Base-by-base conservation (phyloP, 371 early-diverging fungal genomes). In the Mortierella sp. region DNA sequence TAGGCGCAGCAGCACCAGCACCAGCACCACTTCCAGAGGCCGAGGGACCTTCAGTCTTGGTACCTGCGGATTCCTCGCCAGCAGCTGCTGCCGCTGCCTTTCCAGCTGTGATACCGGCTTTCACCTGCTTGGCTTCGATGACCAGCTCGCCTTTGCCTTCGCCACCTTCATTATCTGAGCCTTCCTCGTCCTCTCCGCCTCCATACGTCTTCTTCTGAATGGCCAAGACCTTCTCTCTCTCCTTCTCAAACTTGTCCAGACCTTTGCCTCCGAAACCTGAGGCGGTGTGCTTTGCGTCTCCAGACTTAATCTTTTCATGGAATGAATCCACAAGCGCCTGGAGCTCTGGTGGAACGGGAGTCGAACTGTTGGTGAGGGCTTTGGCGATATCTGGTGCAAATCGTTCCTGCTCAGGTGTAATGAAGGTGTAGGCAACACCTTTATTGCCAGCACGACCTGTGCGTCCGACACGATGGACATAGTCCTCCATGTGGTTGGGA, bases 381-480 rank as follows among this genome's bases (percentile, higher is more conserved):
- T 95, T 94, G 64, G 94, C 89, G 41, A 99, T 93, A 78, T 98
- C 97, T 62, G 89, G 90, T 6, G 99, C 96, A 80, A 93, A 97
- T 31, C 92, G 84, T 49, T 95, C 97, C 75, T 99, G 97, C 42
- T 95, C 94, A 0, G 95, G 94, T 0, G 94, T 92, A 54, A 99
- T 92, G 66, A 99, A 97, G 0, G 99, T 97, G 70, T 93, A 95
- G 0, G 99, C 98, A 1, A 93, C 93, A 50, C 99, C 99, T 79
- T 95, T 97, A 79, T 94, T 94, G 51, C 98, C 98, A 0, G 99
- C 99, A 49, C 99, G 92, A 48, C 99, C 99, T 3, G 99, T 99
- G 49, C 99, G 89, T 4, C 99, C 99, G 5, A 98, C 96, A 50
- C 99, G 94, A 81, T 99, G 99, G 3, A 99, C 95, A 75, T 97